These are phyloP conservation scores for Lichtheimia corymbifera DNA, from an alignment of 371 early-diverging fungal genomes.

Conservation along the genomic window DNA sequence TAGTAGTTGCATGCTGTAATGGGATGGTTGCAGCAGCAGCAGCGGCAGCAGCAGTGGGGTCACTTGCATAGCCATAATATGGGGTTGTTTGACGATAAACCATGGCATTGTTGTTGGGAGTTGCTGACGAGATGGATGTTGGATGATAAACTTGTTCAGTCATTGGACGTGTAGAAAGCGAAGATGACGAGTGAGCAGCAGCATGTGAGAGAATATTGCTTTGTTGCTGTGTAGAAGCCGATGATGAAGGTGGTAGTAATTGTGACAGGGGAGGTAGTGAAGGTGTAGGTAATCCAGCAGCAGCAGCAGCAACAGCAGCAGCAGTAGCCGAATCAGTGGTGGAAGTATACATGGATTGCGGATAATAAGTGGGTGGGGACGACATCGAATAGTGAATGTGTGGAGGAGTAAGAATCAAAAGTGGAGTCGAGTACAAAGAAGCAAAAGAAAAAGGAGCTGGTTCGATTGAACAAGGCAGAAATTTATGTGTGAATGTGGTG, in stretches of 20 bases:
- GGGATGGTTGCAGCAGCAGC: slow-evolving; percentile 1
- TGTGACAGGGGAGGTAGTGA: slow-evolving; percentile 50
- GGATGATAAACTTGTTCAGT: too few species aligned
- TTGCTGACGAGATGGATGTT: slow-evolving; percentile 2
- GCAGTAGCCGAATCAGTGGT: slow-evolving; percentile 19
- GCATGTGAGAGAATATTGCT: slow-evolving; percentile 7
- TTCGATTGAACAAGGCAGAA: background rate
- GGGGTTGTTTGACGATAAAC: slow-evolving; percentile 6
- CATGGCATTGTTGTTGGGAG: slow-evolving; percentile 4
- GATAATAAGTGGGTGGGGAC: background rate
- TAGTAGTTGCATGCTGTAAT: background rate
- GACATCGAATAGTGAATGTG: background rate
- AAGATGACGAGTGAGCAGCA: background rate
- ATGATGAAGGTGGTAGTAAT: slow-evolving; percentile 27
- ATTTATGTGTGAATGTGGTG: background rate
- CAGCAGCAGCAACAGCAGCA: slow-evolving; percentile 31
- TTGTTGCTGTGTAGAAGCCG: background rate
- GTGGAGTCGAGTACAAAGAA: background rate
- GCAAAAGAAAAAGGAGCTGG: background rate
- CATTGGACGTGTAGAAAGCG: too few species aligned
- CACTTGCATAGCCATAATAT: slow-evolving; percentile 1
- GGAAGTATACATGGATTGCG: background rate
- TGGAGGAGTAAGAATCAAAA: background rate
- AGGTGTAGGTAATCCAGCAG: slow-evolving; percentile 20
- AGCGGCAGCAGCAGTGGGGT: slow-evolving; percentile 2